These are phyloP conservation scores for Taiozyma sp. DNA, from an alignment of 1,139 yeast species.

Conservation along the genomic window DNA sequence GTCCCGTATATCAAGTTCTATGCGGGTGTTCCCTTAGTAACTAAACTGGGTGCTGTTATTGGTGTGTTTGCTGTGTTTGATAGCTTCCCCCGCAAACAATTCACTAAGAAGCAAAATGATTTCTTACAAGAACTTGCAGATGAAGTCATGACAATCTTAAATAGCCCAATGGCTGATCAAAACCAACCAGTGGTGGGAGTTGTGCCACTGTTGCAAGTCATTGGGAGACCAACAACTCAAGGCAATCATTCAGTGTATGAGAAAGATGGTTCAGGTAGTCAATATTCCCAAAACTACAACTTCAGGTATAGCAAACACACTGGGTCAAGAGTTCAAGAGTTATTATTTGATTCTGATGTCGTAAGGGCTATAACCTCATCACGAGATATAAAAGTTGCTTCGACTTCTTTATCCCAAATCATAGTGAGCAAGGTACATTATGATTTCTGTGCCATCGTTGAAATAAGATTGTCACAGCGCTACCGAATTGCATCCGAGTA, in stretches of 20 bases:
- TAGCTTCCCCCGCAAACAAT: conserved; percentile 35
- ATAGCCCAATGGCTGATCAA: conserved; percentile 25
- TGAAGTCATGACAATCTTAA: conserved; percentile 41
- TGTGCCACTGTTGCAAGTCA: conserved; percentile 25
- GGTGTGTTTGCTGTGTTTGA: conserved; percentile 65
- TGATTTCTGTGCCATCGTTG: conserved; percentile 52
- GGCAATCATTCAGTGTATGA: conserved; percentile 43
- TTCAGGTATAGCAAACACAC: conserved; percentile 35
- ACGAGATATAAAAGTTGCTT: conserved; percentile 41
- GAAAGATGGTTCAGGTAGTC: conserved; percentile 58
- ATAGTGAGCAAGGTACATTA: conserved; percentile 36
- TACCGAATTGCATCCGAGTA: conserved; percentile 36
- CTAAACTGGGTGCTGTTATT: conserved; percentile 37
- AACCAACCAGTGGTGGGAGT: not conserved
- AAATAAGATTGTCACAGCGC: conserved; percentile 47
- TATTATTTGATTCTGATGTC: conserved; percentile 24
- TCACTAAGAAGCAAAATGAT: conserved; percentile 33
- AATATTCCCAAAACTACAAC: conserved; percentile 45
- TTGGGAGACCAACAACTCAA: conserved; percentile 52
- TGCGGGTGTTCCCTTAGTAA: conserved; percentile 54
- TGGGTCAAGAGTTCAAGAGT: conserved; percentile 20
- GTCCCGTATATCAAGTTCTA: conserved; percentile 56
- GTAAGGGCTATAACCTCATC: conserved; percentile 38
- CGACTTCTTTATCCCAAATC: conserved; percentile 36
- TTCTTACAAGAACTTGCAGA: conserved; percentile 35